Evolutionary conservation across 805 yeast genomes (phyloP).

Genomic region (Candida ficus): DNA sequence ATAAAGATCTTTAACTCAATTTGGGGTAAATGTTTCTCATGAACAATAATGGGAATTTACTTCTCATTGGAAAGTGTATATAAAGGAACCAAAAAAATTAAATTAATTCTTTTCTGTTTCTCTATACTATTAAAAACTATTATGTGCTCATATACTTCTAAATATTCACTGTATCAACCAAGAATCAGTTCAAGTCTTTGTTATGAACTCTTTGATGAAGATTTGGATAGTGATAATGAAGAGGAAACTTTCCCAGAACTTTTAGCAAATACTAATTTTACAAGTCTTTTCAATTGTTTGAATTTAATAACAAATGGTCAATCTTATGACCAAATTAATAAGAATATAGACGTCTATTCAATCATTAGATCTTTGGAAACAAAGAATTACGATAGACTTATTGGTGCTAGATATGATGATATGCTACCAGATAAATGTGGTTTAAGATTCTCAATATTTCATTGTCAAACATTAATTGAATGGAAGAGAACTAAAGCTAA

Average conservation of each 20-base stretch:
- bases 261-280: background rate
- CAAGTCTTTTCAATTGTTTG: background rate
- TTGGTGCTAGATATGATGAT: background rate
- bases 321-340: background rate
- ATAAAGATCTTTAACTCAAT: too few species aligned
- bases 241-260: background rate
- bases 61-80: too few species aligned
- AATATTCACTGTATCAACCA: too few species aligned
- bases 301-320: background rate
- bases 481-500: background rate
- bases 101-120: too few species aligned
- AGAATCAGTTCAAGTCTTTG: too few species aligned
- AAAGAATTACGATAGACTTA: background rate
- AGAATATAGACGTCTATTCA: background rate
- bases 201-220: too few species aligned
- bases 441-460: slow-evolving; percentile 1
- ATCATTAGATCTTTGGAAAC: background rate
- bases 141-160: too few species aligned
- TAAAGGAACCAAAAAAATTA: too few species aligned
- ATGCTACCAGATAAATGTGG: background rate
- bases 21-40: too few species aligned
- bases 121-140: too few species aligned
- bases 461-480: background rate
- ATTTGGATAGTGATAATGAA: background rate
- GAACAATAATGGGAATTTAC: too few species aligned